Evolutionary conservation across 2,329 filamentous ascomycete species (phyloP), one percentile per base, ranked within the genome.

Genomic region (Neoarthrinium moseri): DNA sequence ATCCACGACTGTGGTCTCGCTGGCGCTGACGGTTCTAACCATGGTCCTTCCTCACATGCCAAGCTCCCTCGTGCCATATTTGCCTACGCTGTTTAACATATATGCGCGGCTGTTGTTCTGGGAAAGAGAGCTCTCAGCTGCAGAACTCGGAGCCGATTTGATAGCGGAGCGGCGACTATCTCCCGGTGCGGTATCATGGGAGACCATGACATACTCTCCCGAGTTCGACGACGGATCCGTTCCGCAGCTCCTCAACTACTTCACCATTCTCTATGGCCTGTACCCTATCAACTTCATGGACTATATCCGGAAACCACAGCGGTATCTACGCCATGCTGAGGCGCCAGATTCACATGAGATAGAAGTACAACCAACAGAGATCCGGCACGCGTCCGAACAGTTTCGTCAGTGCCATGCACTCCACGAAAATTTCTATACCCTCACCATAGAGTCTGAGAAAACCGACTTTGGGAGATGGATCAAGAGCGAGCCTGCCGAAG

Each of bases 251-350:
- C 68, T 84, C 43, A 81, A 84, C 55, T 91, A 89, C 64, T 94
- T 91, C 56, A 91, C 87, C 3, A 85, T 91, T 21, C 73, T 94
- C 1, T 94, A 94, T 55, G 89, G 89, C 0, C 69, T 94, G 4
- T 94, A 92, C 52, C 89, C 89, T 2, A 80, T 92, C 59, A 92
- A 92, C 61, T 90, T 94, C 56, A 87, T 90, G 80, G 86, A 86
- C 64, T 94, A 92, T 60, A 86, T 94, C 51, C 80, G 88, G 46
- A 92, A 92, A 59, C 88, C 89, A 3, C 83, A 90, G 54, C 81
- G 86, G 52, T 92, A 87, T 59, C 71, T 94, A 8, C 84, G 89
- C 37, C 84, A 87, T 57, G 81, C 86, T 32, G 81, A 89, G 52
- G 86, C 83, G 24, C 75, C 80, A 4, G 81, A 84, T 39, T 78